phyloP scores from a whole-genome alignment of 306 rosid species.

The Ceratonia siliqua region DNA sequence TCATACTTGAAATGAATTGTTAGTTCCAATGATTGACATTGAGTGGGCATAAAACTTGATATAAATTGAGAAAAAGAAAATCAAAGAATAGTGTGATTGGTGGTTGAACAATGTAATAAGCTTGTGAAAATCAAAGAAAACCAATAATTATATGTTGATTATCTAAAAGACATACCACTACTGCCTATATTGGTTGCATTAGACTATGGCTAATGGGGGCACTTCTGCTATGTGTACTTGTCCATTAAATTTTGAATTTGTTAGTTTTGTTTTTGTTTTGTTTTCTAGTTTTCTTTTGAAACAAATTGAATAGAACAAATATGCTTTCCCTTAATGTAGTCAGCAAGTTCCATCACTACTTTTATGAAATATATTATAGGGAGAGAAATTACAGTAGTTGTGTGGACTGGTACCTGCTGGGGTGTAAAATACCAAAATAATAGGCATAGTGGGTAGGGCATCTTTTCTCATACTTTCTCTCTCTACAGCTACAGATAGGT shows the following conservation, averaged over 20 bases:
- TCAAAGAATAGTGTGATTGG: constrained; percentile 27
- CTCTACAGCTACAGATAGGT: constrained; percentile 43
- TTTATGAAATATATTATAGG: constrained; percentile 32
- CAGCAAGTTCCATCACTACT: constrained; percentile 47
- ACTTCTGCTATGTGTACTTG: constrained; percentile 30
- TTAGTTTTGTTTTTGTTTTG: constrained; percentile 39
- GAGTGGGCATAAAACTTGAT: constrained; percentile 7
- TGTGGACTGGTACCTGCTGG: constrained; percentile 42
- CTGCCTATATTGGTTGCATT: constrained; percentile 15
- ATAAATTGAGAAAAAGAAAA: background rate
- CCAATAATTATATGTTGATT: constrained; percentile 42
- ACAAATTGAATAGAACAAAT: too few relatives aligned
- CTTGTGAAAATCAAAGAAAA: too few relatives aligned
- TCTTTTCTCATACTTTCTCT: constrained; percentile 38
- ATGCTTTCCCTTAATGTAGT: constrained; percentile 34
- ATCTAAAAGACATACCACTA: constrained; percentile 31
- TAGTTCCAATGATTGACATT: constrained; percentile 25
- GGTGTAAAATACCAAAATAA: constrained; percentile 56
- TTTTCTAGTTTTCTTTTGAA: constrained; percentile 35
- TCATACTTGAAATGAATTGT: background rate
- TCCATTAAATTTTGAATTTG: too few relatives aligned
- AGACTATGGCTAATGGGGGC: constrained; percentile 34
- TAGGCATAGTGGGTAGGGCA: constrained; percentile 61
- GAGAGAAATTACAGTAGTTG: background rate
- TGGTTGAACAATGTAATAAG: constrained; percentile 34